These are phyloP conservation scores for Blastobotrys serpentis DNA, from an alignment of 1,139 yeast species.

Conservation along the genomic window DNA sequence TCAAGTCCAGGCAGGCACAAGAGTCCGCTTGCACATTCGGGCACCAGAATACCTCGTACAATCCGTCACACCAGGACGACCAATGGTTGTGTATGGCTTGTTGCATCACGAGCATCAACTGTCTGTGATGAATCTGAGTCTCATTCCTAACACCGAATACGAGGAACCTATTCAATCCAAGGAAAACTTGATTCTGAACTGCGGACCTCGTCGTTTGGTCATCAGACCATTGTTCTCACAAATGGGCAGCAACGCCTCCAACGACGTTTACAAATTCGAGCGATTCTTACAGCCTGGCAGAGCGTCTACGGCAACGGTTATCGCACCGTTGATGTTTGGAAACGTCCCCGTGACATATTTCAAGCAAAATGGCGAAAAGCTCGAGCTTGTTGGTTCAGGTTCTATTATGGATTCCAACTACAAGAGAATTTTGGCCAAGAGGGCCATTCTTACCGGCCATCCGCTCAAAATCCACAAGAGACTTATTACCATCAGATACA, in stretches of 20 bases:
- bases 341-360: conserved; percentile 47
- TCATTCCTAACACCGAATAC: conserved; percentile 86
- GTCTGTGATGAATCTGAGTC: conserved; percentile 77
- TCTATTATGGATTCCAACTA: conserved; percentile 85
- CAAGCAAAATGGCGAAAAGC: conserved; percentile 55
- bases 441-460: conserved; percentile 88
- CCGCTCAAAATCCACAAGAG: conserved; percentile 93
- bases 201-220: conserved; percentile 88
- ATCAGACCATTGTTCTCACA: conserved; percentile 84
- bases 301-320: conserved; percentile 75
- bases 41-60: conserved; percentile 53
- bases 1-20: conserved; percentile 63
- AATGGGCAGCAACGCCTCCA: conserved; percentile 65
- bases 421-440: conserved; percentile 79
- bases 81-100: conserved; percentile 69
- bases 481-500: conserved; percentile 89
- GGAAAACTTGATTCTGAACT: conserved; percentile 78
- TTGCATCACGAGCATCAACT: conserved; percentile 83
- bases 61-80: conserved; percentile 34
- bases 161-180: conserved; percentile 74
- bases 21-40: conserved; percentile 56
- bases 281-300: conserved; percentile 81
- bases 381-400: conserved; percentile 85
- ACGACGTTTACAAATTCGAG: conserved; percentile 85
- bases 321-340: conserved; percentile 85